Conservation (phyloP, 495 filamentous ascomycete species). For the Penicillium egyptiacum region DNA sequence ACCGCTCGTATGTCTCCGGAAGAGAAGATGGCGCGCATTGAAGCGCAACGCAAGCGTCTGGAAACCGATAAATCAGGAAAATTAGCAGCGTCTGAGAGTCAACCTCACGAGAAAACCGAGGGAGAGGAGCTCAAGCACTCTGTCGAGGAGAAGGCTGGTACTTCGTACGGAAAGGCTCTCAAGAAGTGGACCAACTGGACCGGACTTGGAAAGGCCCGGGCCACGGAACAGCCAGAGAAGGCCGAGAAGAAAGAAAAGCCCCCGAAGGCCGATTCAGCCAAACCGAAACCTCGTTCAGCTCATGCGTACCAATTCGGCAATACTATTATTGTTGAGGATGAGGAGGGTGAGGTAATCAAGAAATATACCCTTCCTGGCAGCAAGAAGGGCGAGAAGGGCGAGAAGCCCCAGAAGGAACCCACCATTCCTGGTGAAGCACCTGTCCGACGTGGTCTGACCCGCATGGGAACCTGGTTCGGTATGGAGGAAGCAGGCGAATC, state of each 20-base stretch:
- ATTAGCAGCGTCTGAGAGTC: constrained; percentile 39
- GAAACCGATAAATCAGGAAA: constrained; percentile 53
- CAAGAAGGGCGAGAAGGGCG: constrained; percentile 28
- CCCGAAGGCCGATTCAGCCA: constrained; percentile 17
- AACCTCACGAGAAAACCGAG: constrained; percentile 47
- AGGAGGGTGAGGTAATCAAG: constrained; percentile 95
- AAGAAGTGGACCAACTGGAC: constrained; percentile 43
- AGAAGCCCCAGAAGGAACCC: constrained; percentile 24
- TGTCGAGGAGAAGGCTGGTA: constrained; percentile 30
- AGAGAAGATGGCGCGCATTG: constrained; percentile 53
- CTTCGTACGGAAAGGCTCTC: constrained; percentile 35
- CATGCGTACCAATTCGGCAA: constrained; percentile 94
- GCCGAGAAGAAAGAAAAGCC: constrained; percentile 19
- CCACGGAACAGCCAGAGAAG: constrained; percentile 20
- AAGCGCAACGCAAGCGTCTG: constrained; percentile 60
- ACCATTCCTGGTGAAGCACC: constrained; percentile 32
- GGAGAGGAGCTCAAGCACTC: constrained; percentile 45
- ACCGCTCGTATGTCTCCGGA: constrained; percentile 41
- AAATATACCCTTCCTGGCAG: constrained; percentile 80
- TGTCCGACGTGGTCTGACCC: constrained; percentile 51
- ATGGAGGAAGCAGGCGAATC: constrained; percentile 51
- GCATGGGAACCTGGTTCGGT: constrained; percentile 65
- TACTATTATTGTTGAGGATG: constrained; percentile 97
- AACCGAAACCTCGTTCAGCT: constrained; percentile 57
- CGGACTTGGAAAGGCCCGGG: constrained; percentile 37